A percentile compares a stretch with the other conserved stretches of the same genome.
Conservation (phyloP, 192 early-diverging fungal species). For the Gamsiella multidivaricata region DNA sequence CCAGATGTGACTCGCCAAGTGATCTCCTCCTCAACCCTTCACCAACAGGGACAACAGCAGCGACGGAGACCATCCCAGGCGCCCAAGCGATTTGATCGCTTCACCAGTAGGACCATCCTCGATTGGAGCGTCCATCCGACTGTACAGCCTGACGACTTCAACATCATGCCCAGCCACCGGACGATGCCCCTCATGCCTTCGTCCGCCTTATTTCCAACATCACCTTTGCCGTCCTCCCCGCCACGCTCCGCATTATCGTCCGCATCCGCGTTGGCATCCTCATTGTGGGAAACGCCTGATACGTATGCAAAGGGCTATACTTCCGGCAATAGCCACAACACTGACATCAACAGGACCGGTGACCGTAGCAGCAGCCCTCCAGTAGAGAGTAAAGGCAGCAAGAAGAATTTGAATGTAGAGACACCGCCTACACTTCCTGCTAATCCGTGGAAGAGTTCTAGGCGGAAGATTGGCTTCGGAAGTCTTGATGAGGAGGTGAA, state of each 20-base stretch:
- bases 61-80: constrained; percentile 4
- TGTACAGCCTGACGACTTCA: constrained; percentile 24
- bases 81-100: constrained; percentile 1
- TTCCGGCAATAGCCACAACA: neutral
- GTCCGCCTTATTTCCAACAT: too few relatives aligned
- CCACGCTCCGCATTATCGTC: neutral
- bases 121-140: constrained; percentile 45
- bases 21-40: neutral
- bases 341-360: neutral
- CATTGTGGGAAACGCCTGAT: neutral
- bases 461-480: constrained; percentile 7
- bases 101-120: constrained; percentile 26
- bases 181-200: neutral
- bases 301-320: neutral
- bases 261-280: neutral
- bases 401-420: too few relatives aligned
- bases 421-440: neutral
- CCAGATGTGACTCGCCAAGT: constrained; percentile 1
- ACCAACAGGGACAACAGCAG: neutral
- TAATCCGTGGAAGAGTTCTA: constrained; percentile 1
- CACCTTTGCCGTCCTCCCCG: neutral
- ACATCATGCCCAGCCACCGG: neutral
- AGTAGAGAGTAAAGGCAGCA: neutral
- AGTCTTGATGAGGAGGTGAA: constrained; percentile 5
- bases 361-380: too few relatives aligned